Evolutionary conservation across 2,329 filamentous ascomycete genomes (phyloP).

Genomic region (Epichloe uncinata): DNA sequence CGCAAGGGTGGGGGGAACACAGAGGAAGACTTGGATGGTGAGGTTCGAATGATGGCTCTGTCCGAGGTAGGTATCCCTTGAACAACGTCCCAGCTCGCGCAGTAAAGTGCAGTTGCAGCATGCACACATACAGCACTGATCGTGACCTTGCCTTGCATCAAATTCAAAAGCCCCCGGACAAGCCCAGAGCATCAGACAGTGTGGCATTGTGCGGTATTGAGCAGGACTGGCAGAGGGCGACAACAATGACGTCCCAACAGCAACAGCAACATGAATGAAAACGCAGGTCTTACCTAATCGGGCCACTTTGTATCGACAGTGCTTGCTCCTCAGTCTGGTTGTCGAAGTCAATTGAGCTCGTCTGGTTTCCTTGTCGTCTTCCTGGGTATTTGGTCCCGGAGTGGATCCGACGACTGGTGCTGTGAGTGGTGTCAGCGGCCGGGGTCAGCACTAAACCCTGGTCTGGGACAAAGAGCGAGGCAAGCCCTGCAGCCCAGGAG

Average conservation of each 20-base stretch:
- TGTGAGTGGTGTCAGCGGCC: constrained; percentile 4
- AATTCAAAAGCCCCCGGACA: background rate
- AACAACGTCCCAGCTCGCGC: constrained; percentile 1
- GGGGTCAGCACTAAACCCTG: constrained; percentile 5
- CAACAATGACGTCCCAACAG: background rate
- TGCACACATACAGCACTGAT: constrained; percentile 1
- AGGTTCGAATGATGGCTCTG: background rate
- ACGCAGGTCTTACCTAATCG: background rate
- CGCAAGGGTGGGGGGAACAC: constrained; percentile 1
- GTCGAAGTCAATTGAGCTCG: constrained; percentile 1
- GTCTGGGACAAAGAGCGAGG: constrained; percentile 1
- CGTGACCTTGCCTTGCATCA: background rate
- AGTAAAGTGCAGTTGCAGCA: background rate
- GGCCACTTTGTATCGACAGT: background rate
- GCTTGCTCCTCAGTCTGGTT: background rate
- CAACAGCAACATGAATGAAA: background rate
- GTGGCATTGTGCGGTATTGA: background rate
- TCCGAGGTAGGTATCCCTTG: background rate
- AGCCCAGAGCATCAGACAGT: background rate
- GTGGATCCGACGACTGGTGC: background rate
- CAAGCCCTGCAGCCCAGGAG: constrained; percentile 3
- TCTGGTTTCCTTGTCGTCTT: background rate
- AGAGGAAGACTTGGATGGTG: background rate
- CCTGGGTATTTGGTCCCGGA: background rate
- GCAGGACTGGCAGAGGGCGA: background rate